Percentiles rank a stretch among this genome's conserved stretches.
Evolutionary conservation across 148 eudicot genomes (phyloP).

Genomic region (Gaultheria prostrata): DNA sequence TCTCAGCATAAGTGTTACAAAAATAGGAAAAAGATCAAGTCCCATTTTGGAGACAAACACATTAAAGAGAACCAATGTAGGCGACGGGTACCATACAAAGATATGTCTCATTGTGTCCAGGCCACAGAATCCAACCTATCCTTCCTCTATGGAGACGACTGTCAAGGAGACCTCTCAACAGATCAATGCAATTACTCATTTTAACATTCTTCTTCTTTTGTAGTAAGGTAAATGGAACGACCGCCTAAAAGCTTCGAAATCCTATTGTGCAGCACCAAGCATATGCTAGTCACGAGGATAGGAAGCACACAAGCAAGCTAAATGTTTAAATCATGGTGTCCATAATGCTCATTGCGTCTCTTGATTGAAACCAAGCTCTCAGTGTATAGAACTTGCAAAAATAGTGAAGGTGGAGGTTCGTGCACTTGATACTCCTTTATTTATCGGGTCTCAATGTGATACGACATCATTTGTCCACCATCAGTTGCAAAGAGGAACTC

Average conservation of each 20-base stretch:
- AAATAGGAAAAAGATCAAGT: no score
- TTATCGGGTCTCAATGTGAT: background rate
- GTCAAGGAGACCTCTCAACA: background rate
- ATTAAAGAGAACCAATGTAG: background rate
- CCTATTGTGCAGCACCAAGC: background rate
- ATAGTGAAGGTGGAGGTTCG: background rate
- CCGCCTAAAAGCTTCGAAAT: background rate
- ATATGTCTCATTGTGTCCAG: background rate
- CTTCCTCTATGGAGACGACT: background rate
- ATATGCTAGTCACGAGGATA: background rate
- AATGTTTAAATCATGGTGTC: background rate
- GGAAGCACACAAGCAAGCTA: background rate
- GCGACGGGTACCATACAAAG: background rate
- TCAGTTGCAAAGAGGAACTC: background rate
- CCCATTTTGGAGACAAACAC: background rate
- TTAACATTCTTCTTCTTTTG: background rate
- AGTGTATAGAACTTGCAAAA: background rate
- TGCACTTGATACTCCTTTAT: background rate
- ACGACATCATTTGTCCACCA: background rate
- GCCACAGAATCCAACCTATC: no score
- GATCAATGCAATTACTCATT: background rate
- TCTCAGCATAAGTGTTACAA: background rate
- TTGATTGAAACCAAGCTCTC: background rate
- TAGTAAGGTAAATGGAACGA: background rate
- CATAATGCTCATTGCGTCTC: background rate